These are phyloP conservation scores for Pseudopithomyces maydicus DNA, from an alignment of 2,329 filamentous ascomycete genomes.

Conservation along the genomic window DNA sequence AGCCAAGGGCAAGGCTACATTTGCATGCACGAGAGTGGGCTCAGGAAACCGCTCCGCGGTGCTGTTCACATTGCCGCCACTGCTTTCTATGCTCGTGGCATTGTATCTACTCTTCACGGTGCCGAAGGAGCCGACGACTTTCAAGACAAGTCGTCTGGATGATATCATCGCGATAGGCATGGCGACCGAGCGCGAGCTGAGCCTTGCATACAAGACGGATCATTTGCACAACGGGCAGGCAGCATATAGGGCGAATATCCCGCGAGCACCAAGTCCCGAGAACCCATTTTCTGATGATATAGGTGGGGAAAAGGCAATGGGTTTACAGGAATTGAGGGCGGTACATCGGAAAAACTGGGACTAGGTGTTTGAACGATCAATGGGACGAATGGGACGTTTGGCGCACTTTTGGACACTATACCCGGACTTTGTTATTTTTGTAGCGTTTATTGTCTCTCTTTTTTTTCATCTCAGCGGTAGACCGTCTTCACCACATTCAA, in stretches of 20 bases:
- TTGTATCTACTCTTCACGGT: slow-evolving; percentile 8
- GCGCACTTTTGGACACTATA: slow-evolving; percentile 1
- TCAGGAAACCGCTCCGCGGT: slow-evolving; percentile 3
- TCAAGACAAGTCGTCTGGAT: slow-evolving; percentile 5
- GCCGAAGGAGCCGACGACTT: slow-evolving; percentile 4
- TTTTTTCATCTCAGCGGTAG: background rate
- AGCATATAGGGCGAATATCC: background rate
- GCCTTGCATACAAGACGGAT: slow-evolving; percentile 5
- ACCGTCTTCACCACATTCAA: no score
- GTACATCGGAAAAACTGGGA: background rate
- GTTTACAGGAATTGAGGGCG: background rate
- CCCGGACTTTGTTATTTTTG: background rate
- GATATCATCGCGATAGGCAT: slow-evolving; percentile 11
- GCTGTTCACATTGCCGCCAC: slow-evolving; percentile 10
- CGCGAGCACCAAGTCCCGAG: background rate
- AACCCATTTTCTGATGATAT: slow-evolving; percentile 2
- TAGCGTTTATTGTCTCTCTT: background rate
- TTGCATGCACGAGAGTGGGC: slow-evolving; percentile 10
- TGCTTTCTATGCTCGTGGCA: slow-evolving; percentile 3
- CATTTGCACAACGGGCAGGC: background rate
- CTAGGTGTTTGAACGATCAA: background rate
- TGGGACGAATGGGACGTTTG: background rate
- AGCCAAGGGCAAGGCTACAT: slow-evolving; percentile 7
- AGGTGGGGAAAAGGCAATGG: background rate
- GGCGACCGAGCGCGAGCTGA: slow-evolving; percentile 7